phyloP scores from a whole-genome alignment of 176 grass and related monocot species.

The Elaeis guineensis region DNA sequence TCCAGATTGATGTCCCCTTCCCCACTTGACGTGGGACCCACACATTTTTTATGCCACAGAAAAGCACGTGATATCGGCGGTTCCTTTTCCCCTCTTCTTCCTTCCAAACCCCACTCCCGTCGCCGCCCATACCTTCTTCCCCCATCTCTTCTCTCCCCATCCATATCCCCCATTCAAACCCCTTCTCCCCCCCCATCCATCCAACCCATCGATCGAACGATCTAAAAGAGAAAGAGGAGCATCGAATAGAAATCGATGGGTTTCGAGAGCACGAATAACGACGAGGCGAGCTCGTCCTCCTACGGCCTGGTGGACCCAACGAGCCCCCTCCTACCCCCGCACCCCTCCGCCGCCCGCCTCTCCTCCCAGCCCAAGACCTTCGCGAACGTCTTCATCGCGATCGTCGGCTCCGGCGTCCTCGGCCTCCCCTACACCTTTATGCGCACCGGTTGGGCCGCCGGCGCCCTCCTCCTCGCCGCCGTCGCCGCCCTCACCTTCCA shows the following conservation, averaged over 20 bases:
- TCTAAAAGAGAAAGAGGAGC: too few species aligned
- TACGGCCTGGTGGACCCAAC: conserved; percentile 27
- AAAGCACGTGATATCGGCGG: too few species aligned
- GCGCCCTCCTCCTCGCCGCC: conserved; percentile 42
- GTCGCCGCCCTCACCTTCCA: conserved; percentile 79
- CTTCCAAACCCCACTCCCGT: too few species aligned
- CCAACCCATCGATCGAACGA: too few species aligned
- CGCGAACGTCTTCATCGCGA: conserved; percentile 91
- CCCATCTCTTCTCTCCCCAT: too few species aligned
- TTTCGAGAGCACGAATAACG: conserved; percentile 43
- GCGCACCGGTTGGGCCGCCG: conserved; percentile 77
- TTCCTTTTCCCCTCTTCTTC: too few species aligned
- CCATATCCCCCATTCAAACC: too few species aligned
- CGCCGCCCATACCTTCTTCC: too few species aligned
- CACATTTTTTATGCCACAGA: too few species aligned
- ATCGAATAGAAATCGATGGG: conserved; percentile 30
- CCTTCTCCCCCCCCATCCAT: too few species aligned
- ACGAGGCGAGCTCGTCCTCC: conserved; percentile 53
- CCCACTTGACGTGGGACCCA: too few species aligned
- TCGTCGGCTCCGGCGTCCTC: conserved; percentile 84
- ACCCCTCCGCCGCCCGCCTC: conserved; percentile 16
- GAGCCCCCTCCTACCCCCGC: conserved; percentile 45
- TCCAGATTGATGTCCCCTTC: too few species aligned
- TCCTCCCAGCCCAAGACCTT: conserved; percentile 97
- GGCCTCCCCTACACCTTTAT: conserved; percentile 98